Base-by-base conservation (phyloP, 768 basidiomycete genomes). In the Trametes sanguinea region DNA sequence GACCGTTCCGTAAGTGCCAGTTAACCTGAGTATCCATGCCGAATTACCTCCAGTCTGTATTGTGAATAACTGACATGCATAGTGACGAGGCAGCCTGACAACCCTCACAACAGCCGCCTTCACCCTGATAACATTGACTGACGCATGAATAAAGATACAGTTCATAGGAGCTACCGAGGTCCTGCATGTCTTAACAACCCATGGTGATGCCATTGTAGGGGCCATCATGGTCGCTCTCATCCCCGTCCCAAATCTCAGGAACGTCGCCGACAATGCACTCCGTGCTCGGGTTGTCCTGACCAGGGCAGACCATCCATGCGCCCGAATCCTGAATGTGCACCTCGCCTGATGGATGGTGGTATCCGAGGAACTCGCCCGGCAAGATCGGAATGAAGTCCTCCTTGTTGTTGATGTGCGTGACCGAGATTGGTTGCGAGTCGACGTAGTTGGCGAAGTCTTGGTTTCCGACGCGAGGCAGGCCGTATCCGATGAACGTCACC, bases 381-480 rank as follows among this genome's bases (percentile, higher is more conserved):
- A 66, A 7, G 54, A 67, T 76, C 2, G 80, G 80, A 16, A 81
- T 64, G 0, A 73, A 70, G 55, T 81, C 80, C 54, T 76, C 57
- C 61, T 71, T 47, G 72, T 88, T 86, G 69, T 82, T 86, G 69
- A 88, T 78, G 61, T 82, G 85, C 3, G 78, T 84, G 48, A 85
- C 65, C 11, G 73, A 63, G 11, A 74, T 62, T 42, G 75, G 48
- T 46, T 81, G 72, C 10, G 77, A 71, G 63, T 86, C 83, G 51
- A 86, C 79, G 65, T 81, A 82, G 65, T 85, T 65, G 1, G 85
- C 85, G 61, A 87, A 88, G 2, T 76, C 83, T 68, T 82, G 78
- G 71, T 88, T 87, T 11, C 87, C 85, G 62, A 79, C 74, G 46
- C 73, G 65, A 16, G 75, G 75, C 42, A 76, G 54, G 27, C 76